Conservation (phyloP, 495 filamentous ascomycete genomes). For the Recurvomyces mirabilis region DNA sequence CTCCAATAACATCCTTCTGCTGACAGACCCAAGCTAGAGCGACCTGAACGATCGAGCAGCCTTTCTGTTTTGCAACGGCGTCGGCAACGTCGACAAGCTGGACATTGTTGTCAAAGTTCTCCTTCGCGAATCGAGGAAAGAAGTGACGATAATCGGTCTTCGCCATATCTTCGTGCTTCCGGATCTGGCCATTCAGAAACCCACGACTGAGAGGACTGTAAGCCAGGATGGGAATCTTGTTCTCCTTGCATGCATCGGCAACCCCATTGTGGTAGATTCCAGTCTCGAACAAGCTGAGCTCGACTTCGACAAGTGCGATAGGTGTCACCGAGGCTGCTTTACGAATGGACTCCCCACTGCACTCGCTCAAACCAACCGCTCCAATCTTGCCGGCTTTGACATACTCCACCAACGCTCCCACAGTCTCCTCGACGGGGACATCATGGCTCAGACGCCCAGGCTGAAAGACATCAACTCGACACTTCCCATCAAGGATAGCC, state of each 20-base stretch:
- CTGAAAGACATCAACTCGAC: conserved; percentile 73
- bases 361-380: conserved; percentile 65
- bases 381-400: conserved; percentile 66
- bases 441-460: conserved; percentile 60
- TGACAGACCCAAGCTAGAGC: conserved; percentile 63
- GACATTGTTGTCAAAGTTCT: conserved; percentile 60
- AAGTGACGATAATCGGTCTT: conserved; percentile 42
- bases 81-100: conserved; percentile 55
- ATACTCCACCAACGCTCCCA: conserved; percentile 42
- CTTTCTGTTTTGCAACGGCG: conserved; percentile 55
- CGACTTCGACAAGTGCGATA: conserved; percentile 67
- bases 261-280: conserved; percentile 65
- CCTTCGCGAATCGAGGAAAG: conserved; percentile 55
- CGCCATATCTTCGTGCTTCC: conserved; percentile 49
- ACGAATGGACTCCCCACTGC: conserved; percentile 58
- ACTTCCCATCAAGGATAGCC: conserved; percentile 56
- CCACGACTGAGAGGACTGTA: conserved; percentile 47
- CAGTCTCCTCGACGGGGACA: conserved; percentile 45
- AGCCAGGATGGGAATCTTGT: conserved; percentile 61
- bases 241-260: conserved; percentile 56
- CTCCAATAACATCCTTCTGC: conserved; percentile 50
- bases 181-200: conserved; percentile 48
- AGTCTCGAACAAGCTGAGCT: conserved; percentile 58
- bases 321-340: conserved; percentile 56
- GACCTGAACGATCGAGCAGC: conserved; percentile 59